Evolutionary conservation across 768 basidiomycete genomes (phyloP).

Genomic region (Boletus fagicola): DNA sequence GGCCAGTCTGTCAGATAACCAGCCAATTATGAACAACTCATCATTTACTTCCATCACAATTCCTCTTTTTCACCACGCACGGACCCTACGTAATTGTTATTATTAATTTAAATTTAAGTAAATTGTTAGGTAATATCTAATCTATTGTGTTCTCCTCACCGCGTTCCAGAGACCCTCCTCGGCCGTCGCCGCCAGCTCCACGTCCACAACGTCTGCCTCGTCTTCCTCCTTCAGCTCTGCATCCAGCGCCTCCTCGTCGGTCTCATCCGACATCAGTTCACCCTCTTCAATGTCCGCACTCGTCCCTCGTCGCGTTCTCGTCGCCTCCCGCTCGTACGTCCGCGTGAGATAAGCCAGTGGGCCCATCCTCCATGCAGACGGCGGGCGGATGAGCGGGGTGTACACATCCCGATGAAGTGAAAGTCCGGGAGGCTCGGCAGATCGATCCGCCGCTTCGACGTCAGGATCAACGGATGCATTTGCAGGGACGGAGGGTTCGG

Average conservation of each 20-base stretch:
- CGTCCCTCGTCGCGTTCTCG: slow-evolving; percentile 14
- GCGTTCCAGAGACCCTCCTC: slow-evolving; percentile 44
- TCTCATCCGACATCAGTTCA: slow-evolving; percentile 31
- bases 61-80: slow-evolving; percentile 29
- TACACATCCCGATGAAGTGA: slow-evolving; percentile 34
- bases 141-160: not conserved
- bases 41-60: slow-evolving; percentile 21
- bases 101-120: slow-evolving; percentile 3
- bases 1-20: slow-evolving; percentile 16
- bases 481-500: not conserved
- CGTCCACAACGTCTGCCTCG: slow-evolving; percentile 39
- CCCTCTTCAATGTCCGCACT: slow-evolving; percentile 22
- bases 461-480: slow-evolving; percentile 4
- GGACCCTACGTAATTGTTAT: slow-evolving; percentile 26
- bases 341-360: slow-evolving; percentile 16
- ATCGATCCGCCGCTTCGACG: not conserved
- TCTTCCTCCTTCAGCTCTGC: slow-evolving; percentile 45
- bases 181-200: slow-evolving; percentile 28
- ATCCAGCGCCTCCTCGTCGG: slow-evolving; percentile 38
- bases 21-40: not conserved
- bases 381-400: slow-evolving; percentile 37
- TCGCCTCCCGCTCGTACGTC: slow-evolving; percentile 27
- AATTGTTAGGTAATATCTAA: not conserved
- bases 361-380: slow-evolving; percentile 16
- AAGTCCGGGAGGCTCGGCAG: slow-evolving; percentile 4